A percentile compares a stretch with the other conserved stretches of the same genome.
Conservation (phyloP, 495 filamentous ascomycete genomes). For the Hypoxylon intermedium region DNA sequence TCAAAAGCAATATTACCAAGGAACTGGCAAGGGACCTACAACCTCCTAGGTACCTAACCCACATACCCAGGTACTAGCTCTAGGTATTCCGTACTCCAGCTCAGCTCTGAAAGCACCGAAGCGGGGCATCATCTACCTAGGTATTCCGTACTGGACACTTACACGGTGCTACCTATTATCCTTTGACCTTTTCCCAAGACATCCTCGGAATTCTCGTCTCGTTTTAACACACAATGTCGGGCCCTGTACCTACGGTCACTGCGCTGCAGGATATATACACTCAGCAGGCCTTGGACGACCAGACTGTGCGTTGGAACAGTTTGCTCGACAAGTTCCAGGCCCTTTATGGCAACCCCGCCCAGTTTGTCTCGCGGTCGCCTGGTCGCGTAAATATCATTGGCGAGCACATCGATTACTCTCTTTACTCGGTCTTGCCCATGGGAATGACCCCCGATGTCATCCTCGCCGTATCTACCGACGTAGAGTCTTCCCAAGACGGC, state of each 20-base stretch:
- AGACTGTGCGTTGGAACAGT: slow-evolving; percentile 72
- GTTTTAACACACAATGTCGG: slow-evolving; percentile 54
- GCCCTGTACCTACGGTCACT: slow-evolving; percentile 63
- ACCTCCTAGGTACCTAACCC: neutral
- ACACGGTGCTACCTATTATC: slow-evolving; percentile 1
- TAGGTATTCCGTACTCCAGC: neutral
- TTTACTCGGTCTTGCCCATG: slow-evolving; percentile 95
- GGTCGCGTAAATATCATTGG: slow-evolving; percentile 98
- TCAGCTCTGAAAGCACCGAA: slow-evolving; percentile 13
- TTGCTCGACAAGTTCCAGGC: slow-evolving; percentile 76
- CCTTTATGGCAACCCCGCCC: slow-evolving; percentile 71
- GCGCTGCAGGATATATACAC: slow-evolving; percentile 75
- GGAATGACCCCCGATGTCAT: slow-evolving; percentile 90
- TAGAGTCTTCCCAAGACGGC: slow-evolving; percentile 44
- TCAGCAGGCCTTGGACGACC: slow-evolving; percentile 60
- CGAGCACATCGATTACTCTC: slow-evolving; percentile 98
- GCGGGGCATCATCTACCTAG: slow-evolving; percentile 23
- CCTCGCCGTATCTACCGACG: slow-evolving; percentile 76
- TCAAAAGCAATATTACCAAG: neutral
- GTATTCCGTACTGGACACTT: too few species aligned
- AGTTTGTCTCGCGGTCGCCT: slow-evolving; percentile 88
- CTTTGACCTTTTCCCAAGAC: slow-evolving; percentile 4
- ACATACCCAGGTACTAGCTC: too few species aligned
- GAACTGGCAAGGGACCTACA: slow-evolving; percentile 11
- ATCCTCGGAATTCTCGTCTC: neutral